These are phyloP conservation scores for Corniculantispora saksenae DNA, from an alignment of 2,329 filamentous ascomycete genomes.

Conservation along the genomic window DNA sequence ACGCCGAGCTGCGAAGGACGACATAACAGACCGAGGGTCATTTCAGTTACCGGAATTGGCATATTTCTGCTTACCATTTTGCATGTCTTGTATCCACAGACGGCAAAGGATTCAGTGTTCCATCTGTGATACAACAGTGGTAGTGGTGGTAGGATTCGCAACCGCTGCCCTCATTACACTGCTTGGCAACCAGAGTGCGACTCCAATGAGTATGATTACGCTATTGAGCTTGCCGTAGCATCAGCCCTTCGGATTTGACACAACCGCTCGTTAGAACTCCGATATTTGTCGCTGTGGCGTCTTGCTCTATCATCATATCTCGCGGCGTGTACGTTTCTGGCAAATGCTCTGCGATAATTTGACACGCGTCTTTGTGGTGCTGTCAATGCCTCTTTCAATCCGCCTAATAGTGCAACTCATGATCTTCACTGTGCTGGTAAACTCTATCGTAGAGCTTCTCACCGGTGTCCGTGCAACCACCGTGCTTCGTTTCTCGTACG, in stretches of 20 bases:
- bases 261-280: not conserved
- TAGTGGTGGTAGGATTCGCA: not conserved
- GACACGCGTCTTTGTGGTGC: too few species aligned
- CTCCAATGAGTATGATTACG: not conserved
- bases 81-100: not conserved
- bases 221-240: not conserved
- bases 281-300: not conserved
- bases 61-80: not conserved
- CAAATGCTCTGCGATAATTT: too few species aligned
- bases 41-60: not conserved
- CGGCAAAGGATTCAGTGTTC: not conserved
- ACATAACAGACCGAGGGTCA: not conserved
- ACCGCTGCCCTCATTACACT: not conserved
- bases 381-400: not conserved
- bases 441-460: not conserved
- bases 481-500: not conserved
- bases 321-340: too few species aligned
- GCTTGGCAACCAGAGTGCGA: not conserved
- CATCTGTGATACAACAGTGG: not conserved
- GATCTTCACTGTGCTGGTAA: not conserved
- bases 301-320: not conserved
- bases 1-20: not conserved
- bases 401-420: not conserved
- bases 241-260: not conserved
- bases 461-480: not conserved